Evolutionary conservation across 176 grass and related monocot species (phyloP).

Genomic region (Chloris gayana): DNA sequence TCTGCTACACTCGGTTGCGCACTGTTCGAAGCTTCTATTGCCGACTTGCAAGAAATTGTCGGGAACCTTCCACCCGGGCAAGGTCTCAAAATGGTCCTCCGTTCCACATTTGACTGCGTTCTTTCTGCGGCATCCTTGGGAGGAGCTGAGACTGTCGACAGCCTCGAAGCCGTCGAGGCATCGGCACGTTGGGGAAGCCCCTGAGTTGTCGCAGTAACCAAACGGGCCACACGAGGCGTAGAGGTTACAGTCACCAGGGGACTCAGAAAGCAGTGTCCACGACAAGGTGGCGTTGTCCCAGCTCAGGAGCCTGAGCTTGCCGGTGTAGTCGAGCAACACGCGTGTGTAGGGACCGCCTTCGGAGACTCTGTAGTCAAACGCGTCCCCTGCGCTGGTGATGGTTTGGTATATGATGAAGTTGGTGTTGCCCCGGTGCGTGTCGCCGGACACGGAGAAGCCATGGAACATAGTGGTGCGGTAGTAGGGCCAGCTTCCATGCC

Average conservation of each 20-base stretch:
- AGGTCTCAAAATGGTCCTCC: slow-evolving; percentile 14
- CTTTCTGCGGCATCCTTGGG: slow-evolving; percentile 33
- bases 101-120: slow-evolving; percentile 26
- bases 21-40: slow-evolving; percentile 45
- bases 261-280: background rate
- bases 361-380: slow-evolving; percentile 18
- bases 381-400: background rate
- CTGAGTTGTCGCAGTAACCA: slow-evolving; percentile 34
- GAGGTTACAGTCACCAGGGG: background rate
- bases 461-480: background rate
- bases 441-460: background rate
- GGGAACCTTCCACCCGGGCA: slow-evolving; percentile 39
- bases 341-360: background rate
- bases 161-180: slow-evolving; percentile 50
- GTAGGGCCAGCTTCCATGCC: background rate
- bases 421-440: background rate
- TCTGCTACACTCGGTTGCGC: slow-evolving; percentile 28
- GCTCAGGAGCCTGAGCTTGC: background rate
- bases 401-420: background rate
- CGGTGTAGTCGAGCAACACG: slow-evolving; percentile 33
- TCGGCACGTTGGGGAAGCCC: background rate
- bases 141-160: background rate
- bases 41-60: slow-evolving; percentile 30
- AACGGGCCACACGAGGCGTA: slow-evolving; percentile 42
- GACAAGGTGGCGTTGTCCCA: slow-evolving; percentile 21